phyloP scores from a whole-genome alignment of 805 yeast species.

The Kuraishia floccosa region DNA sequence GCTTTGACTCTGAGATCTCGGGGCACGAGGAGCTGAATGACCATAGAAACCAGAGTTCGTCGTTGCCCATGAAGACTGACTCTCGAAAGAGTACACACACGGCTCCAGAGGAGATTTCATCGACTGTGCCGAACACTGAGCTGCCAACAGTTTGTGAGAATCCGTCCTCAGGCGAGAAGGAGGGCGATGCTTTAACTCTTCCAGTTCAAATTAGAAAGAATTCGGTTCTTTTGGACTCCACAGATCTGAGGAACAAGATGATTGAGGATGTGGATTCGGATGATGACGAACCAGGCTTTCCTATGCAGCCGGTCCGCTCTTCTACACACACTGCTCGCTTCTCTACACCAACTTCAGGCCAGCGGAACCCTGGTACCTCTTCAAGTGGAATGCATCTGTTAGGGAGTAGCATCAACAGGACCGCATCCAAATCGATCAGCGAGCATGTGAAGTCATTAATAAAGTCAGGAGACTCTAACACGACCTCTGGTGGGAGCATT shows the following conservation, averaged over 20 bases:
- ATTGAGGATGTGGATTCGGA: constrained; percentile 6
- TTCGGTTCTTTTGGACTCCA: constrained; percentile 1
- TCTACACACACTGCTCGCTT: neutral
- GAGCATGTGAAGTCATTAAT: constrained; percentile 28
- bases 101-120: neutral
- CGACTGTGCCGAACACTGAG: too few species aligned
- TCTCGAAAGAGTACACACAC: constrained; percentile 1
- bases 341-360: neutral
- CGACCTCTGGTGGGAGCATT: constrained; percentile 14
- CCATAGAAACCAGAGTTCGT: constrained; percentile 4
- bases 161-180: too few species aligned
- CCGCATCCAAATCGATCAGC: constrained; percentile 26
- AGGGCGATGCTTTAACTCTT: neutral
- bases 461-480: constrained; percentile 16
- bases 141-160: too few species aligned
- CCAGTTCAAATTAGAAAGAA: neutral
- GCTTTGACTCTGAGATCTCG: constrained; percentile 16
- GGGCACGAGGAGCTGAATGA: constrained; percentile 21
- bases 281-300: too few species aligned
- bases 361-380: neutral
- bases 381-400: neutral
- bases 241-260: constrained; percentile 5
- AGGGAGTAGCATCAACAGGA: constrained; percentile 6
- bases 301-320: too few species aligned
- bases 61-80: constrained; percentile 3